A percentile compares a stretch with the other conserved stretches of the same genome.
Conservation (phyloP, 1,284 basidiomycete species). For the Papiliotrema laurentii region DNA sequence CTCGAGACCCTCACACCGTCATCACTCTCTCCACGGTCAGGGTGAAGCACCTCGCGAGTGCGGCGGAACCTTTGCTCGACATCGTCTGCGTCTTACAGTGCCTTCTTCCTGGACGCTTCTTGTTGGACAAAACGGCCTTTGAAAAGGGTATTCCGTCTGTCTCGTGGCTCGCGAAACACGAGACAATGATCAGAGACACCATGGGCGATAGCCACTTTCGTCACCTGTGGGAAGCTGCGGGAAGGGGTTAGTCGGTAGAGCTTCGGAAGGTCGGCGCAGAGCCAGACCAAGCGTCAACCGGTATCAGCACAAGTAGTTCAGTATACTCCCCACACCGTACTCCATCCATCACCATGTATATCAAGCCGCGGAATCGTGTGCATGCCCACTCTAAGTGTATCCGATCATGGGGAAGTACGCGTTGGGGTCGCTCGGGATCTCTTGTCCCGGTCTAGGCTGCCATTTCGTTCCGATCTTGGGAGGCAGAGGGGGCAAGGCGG, state of each 20-base stretch:
- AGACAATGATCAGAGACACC: background rate
- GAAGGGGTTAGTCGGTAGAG: too few relatives aligned
- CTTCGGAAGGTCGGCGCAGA: too few relatives aligned
- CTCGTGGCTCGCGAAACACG: background rate
- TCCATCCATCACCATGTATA: background rate
- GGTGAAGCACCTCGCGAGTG: too few relatives aligned
- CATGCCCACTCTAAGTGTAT: slow-evolving; percentile 57
- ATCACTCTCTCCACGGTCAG: too few relatives aligned
- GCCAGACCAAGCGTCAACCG: too few relatives aligned
- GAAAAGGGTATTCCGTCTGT: background rate
- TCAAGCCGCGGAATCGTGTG: background rate
- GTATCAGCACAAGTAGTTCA: too few relatives aligned
- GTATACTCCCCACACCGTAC: background rate
- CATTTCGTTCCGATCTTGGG: slow-evolving; percentile 59
- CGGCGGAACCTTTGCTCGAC: too few relatives aligned
- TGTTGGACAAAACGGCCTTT: background rate
- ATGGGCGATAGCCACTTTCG: slow-evolving; percentile 1
- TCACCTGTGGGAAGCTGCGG: background rate
- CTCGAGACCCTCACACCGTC: too few relatives aligned
- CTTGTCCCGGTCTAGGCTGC: slow-evolving; percentile 61
- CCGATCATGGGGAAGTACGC: slow-evolving; percentile 81
- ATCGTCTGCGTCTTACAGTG: background rate
- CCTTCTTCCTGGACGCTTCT: background rate
- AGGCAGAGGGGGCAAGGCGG: slow-evolving; percentile 66
- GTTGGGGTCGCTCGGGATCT: slow-evolving; percentile 69